Percentiles rank a stretch among this genome's conserved stretches.
These are phyloP conservation scores for Vitis amurensis DNA, from an alignment of 164 flowering plant species.

Conservation along the genomic window DNA sequence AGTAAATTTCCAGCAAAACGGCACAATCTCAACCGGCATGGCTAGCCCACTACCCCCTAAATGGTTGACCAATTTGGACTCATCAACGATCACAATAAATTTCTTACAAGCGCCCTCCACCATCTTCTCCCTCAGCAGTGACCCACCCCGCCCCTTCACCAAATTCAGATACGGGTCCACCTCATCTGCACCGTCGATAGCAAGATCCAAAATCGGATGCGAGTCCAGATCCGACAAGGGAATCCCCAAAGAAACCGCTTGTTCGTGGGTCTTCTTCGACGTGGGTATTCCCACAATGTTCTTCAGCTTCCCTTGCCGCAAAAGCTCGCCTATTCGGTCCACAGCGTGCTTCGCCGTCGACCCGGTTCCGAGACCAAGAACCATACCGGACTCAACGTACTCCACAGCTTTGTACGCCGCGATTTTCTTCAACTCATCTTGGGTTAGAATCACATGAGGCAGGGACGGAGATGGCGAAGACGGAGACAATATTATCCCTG, in stretches of 20 bases:
- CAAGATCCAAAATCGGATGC: conserved; percentile 72
- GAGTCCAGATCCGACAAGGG: conserved; percentile 79
- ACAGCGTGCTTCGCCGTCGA: conserved; percentile 89
- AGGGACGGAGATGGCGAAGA: conserved; percentile 12
- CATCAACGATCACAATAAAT: conserved; percentile 81
- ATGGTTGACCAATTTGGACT: conserved; percentile 60
- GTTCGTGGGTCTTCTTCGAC: conserved; percentile 71
- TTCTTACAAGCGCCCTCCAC: conserved; percentile 66
- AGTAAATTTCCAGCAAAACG: conserved; percentile 77
- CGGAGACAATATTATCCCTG: conserved; percentile 9
- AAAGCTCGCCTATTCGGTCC: conserved; percentile 64
- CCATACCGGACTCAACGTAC: conserved; percentile 90
- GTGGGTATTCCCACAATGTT: conserved; percentile 86
- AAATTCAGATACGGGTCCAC: conserved; percentile 78
- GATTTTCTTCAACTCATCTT: conserved; percentile 76
- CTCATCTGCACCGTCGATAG: conserved; percentile 96
- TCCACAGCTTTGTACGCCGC: conserved; percentile 94
- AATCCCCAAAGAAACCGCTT: conserved; percentile 69
- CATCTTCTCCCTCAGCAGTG: conserved; percentile 88
- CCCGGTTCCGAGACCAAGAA: conserved; percentile 92
- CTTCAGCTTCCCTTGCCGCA: conserved; percentile 58
- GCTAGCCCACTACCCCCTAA: conserved; percentile 81
- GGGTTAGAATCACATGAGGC: conserved; percentile 46
- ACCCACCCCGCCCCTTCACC: conserved; percentile 92
- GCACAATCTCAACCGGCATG: conserved; percentile 86